Conservation (phyloP, 768 basidiomycete species). For the Leccinum subtestaceum region DNA sequence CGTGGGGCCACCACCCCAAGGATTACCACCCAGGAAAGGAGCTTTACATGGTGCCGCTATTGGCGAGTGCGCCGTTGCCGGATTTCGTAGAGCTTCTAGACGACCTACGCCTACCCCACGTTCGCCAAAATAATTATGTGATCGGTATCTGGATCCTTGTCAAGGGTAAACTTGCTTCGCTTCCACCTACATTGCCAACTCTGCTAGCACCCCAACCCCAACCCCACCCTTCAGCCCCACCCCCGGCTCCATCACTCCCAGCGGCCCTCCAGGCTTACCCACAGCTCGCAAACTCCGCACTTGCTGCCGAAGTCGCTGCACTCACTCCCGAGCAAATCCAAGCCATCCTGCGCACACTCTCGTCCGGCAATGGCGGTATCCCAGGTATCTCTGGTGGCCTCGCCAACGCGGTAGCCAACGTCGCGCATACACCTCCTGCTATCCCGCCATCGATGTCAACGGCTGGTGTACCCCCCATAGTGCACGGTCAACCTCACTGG, state of each 20-base stretch:
- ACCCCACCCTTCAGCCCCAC: constrained; percentile 4
- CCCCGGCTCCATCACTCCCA: constrained; percentile 17
- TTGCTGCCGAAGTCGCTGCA: constrained; percentile 69
- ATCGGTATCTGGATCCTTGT: constrained; percentile 84
- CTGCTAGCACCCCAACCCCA: constrained; percentile 7
- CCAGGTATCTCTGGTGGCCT: constrained; percentile 30
- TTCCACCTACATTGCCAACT: constrained; percentile 27
- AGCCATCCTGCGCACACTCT: constrained; percentile 57
- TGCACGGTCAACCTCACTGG: constrained; percentile 21
- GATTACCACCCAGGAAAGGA: constrained; percentile 79
- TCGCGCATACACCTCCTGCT: constrained; percentile 12
- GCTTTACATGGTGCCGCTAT: constrained; percentile 80
- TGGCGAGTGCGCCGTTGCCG: constrained; percentile 63
- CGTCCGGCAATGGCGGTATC: constrained; percentile 38
- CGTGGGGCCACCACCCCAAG: constrained; percentile 76
- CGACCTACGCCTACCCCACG: constrained; percentile 63
- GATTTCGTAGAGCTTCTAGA: constrained; percentile 86
- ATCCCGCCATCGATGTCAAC: constrained; percentile 10
- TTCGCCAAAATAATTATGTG: constrained; percentile 62
- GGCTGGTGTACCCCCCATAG: constrained; percentile 3
- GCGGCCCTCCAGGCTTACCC: constrained; percentile 32
- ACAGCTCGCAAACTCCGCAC: constrained; percentile 44
- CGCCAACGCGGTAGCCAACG: constrained; percentile 25
- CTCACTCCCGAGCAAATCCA: constrained; percentile 78
- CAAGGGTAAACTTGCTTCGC: constrained; percentile 70